Evolutionary conservation across 1,284 basidiomycete genomes (phyloP).

Genomic region (Marasmius tenuissimus): DNA sequence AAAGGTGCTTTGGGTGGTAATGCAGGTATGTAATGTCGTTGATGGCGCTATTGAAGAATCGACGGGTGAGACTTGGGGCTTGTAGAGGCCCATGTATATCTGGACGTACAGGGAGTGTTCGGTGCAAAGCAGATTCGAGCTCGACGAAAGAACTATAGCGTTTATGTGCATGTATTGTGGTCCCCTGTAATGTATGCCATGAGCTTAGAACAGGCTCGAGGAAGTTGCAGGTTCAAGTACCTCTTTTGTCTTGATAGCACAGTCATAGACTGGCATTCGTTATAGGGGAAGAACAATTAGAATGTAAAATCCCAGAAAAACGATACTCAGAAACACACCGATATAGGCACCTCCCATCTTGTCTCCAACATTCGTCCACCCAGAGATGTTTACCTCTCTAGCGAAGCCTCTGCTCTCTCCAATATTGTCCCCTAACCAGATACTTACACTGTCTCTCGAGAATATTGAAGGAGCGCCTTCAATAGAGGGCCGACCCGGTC

Average conservation of each 20-base stretch:
- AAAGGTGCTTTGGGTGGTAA: conserved; percentile 73
- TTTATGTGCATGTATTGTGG: conserved; percentile 65
- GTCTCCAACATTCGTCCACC: conserved; percentile 71
- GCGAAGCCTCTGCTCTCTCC: conserved; percentile 57
- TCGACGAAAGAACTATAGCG: conserved; percentile 71
- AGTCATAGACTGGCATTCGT: conserved; percentile 53
- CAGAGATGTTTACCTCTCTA: conserved; percentile 58
- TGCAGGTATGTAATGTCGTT: conserved; percentile 51
- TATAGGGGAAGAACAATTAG: background rate
- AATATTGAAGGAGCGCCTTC: conserved; percentile 56
- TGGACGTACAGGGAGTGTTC: conserved; percentile 51
- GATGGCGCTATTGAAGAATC: conserved; percentile 34
- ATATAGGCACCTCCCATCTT: conserved; percentile 59
- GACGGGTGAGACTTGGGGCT: too few relatives aligned
- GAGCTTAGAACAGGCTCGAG: background rate
- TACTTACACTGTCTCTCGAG: conserved; percentile 41
- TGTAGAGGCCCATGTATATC: background rate
- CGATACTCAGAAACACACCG: conserved; percentile 37
- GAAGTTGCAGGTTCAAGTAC: conserved; percentile 21
- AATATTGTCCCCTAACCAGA: conserved; percentile 63
- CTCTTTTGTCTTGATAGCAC: conserved; percentile 63
- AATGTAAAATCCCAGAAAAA: background rate
- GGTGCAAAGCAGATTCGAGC: conserved; percentile 50
- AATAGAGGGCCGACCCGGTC: conserved; percentile 24
- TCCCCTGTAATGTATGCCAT: conserved; percentile 41